Base-by-base conservation (phyloP, 441 rosid genomes). In the Populus hybrid region DNA sequence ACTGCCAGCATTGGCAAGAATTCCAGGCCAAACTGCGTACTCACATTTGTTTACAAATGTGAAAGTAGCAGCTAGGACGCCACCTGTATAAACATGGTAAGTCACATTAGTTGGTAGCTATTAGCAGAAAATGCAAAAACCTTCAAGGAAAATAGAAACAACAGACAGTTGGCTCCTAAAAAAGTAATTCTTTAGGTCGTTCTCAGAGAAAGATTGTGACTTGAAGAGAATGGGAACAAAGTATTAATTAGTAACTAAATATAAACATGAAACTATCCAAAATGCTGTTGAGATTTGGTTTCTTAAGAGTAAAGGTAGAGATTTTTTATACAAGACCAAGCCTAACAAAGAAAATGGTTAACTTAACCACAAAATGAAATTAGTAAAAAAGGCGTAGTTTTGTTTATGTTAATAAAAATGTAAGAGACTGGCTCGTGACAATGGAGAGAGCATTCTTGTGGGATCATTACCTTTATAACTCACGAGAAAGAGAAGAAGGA, bases 21-120 rank as follows among this genome's bases (percentile, higher is more conserved):
- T 85, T 30, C 99, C 98, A 0, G 98, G 99, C 97, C 99, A 95
- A 0, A 95, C 94, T 1, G 96, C 88, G 88, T 90, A 81, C n/a
- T 90, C 88, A 65, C 99, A 95, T 81, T 85, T 91, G 90, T 94
- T 95, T 57, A 79, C 87, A 59, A 95, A 80, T 0, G 88, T 81
- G 80, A 95, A 93, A 14, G 91, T 85, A 6, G 95, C 85, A 11
- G 91, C 88, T 1, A 79, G 80, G 32, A 66, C 89, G 1, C 84
- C 89, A 88, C 73, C 28, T 67, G 8, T 36, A 40, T 67, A 28
- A 75, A 35, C 10, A 35, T 18, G 30, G 16, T 18, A 20, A 5
- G 2, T 30, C 9, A n/a, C 16, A 21, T 40, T 32, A 26, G n/a
- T 16, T 16, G 20, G 20, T 14, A 14, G 4, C 11, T 18, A 14